Conservation (phyloP, 2,329 filamentous ascomycete genomes). For the Nemania abortiva region DNA sequence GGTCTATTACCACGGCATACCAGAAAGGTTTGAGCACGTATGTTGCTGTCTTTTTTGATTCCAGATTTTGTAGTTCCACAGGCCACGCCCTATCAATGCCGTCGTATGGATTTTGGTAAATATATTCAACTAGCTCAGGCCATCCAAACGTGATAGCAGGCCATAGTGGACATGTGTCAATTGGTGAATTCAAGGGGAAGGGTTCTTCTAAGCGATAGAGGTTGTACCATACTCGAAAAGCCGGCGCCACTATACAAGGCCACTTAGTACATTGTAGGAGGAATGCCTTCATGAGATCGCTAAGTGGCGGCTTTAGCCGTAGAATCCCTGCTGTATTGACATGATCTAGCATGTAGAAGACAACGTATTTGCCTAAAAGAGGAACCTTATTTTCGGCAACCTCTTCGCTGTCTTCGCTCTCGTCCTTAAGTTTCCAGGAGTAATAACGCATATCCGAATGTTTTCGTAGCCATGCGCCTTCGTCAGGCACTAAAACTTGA, state of each 20-base stretch:
- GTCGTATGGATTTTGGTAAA: conserved; percentile 14
- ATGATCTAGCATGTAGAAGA: conserved; percentile 6
- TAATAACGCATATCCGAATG: too few relatives aligned
- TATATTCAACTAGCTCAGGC: conserved; percentile 17
- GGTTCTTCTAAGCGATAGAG: neutral
- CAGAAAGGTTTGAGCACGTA: conserved; percentile 10
- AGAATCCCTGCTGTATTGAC: neutral
- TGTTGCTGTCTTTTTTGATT: too few relatives aligned
- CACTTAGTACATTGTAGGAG: neutral
- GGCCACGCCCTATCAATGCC: neutral
- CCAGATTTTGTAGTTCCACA: neutral
- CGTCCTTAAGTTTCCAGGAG: too few relatives aligned
- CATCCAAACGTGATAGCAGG: conserved; percentile 11
- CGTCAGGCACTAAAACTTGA: neutral
- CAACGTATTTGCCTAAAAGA: neutral
- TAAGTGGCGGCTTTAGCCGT: conserved; percentile 1
- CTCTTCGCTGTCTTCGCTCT: neutral
- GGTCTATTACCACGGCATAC: neutral
- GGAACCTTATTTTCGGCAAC: neutral
- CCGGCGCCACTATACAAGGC: neutral
- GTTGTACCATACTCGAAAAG: neutral
- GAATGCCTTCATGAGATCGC: conserved; percentile 15
- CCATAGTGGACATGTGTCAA: conserved; percentile 8
- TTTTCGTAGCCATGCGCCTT: neutral
- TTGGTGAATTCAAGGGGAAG: neutral